Evolutionary conservation across 1,284 basidiomycete species (phyloP), one percentile per base, ranked within the genome.

Genomic region (Meira nashicola): DNA sequence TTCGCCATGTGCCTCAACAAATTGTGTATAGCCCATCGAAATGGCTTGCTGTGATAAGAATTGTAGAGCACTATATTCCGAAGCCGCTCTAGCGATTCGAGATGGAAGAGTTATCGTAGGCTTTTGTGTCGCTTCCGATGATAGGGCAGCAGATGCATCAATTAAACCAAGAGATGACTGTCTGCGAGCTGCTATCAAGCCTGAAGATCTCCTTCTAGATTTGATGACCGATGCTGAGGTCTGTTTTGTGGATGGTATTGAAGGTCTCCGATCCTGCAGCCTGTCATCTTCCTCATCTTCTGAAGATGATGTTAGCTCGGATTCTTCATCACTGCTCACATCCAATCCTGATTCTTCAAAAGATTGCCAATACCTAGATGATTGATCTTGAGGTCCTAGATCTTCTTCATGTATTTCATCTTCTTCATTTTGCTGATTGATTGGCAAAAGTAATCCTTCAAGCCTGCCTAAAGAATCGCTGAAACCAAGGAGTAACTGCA

Each of bases 401-500:
- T 7, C 37, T 33, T 53, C 50, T 39, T 53, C 50, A 14, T 53
- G n/a, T 15, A 33, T 38, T 28, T 39, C 50, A 14, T 53, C 50
- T 15, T 53, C 50, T 39, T 53, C 50, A 25, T 14, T 41, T 19
- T 53, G 11, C 12, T 53, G 21, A 14, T n/a, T 12, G 25, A 17
- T 5, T 21, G 21, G 12, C 8, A 48, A 17, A 8, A 48, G 21
- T 17, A 48, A 48, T 15, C 17, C 21, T 12, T 48, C 46, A 5
- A 48, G 23, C 19, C 47, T 55, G 19, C 33, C 41, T 40, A 47
- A 14, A n/a, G 41, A 55, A 21, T 55, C 54, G 19, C 28, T 33
- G 15, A 40, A 55, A 14, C 33, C 28, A 10, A 47, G 54, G 49
- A 55, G 46, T 23, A 60, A 15, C 48, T 61, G 60, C 43, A 56